Conservation (phyloP, 164 flowering plant genomes). For the Piper longum region DNA sequence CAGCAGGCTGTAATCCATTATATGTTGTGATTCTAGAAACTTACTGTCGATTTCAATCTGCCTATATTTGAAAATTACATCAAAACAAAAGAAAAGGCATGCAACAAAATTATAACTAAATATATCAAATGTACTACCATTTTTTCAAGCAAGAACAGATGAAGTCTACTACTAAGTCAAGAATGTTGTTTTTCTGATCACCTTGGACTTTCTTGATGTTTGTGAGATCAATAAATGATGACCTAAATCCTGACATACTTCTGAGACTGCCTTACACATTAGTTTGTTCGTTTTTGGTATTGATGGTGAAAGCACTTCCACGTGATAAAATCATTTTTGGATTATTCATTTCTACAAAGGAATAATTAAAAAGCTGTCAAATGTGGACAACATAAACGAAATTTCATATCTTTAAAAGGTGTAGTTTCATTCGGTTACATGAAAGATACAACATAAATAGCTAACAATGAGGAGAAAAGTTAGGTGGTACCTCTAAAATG, state of each 20-base stretch:
- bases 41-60: slow-evolving; percentile 84
- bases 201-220: not conserved
- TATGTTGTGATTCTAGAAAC: slow-evolving; percentile 70
- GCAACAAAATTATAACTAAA: not conserved
- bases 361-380: not conserved
- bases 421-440: not conserved
- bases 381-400: not conserved
- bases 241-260: not conserved
- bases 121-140: no score
- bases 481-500: no score
- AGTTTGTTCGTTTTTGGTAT: not conserved
- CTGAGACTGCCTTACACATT: not conserved
- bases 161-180: no score
- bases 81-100: not conserved
- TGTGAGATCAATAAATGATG: not conserved
- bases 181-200: no score
- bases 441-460: no score
- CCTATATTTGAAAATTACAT: slow-evolving; percentile 29
- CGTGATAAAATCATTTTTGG: not conserved
- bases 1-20: slow-evolving; percentile 98
- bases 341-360: not conserved
- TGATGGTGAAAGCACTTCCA: not conserved
- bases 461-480: no score
- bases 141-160: no score
- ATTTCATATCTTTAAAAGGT: not conserved